Evolutionary conservation across 2,329 filamentous ascomycete genomes (phyloP).

Genomic region (Aspergillus sp.): DNA sequence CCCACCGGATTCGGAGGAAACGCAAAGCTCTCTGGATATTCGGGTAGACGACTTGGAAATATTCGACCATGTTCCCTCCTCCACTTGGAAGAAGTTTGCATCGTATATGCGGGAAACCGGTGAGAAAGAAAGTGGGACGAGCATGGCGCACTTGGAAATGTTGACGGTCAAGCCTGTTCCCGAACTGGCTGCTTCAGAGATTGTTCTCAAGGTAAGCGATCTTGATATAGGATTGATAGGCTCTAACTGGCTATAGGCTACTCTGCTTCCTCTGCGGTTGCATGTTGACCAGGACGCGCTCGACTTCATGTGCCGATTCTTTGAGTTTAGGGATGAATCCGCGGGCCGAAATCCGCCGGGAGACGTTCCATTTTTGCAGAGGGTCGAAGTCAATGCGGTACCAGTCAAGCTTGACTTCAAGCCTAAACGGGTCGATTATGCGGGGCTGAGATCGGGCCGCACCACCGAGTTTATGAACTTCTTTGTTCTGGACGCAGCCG

Average conservation of each 20-base stretch:
- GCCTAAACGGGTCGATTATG: constrained; percentile 95
- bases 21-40: constrained; percentile 77
- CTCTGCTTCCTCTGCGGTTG: constrained; percentile 71
- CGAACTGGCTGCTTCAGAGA: constrained; percentile 76
- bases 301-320: constrained; percentile 94
- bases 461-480: constrained; percentile 99
- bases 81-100: constrained; percentile 96
- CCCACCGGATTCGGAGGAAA: constrained; percentile 66
- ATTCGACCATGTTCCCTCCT: constrained; percentile 87
- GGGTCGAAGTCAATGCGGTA: constrained; percentile 76
- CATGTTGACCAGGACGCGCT: constrained; percentile 97
- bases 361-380: constrained; percentile 78
- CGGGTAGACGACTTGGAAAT: constrained; percentile 76
- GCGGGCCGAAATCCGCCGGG: constrained; percentile 47
- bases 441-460: constrained; percentile 78
- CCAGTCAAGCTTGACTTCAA: constrained; percentile 91
- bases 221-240: neutral
- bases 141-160: constrained; percentile 84
- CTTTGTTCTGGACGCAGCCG: constrained; percentile 77
- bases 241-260: constrained; percentile 40
- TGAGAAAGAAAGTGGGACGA: constrained; percentile 74
- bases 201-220: constrained; percentile 60
- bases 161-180: constrained; percentile 79
- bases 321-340: constrained; percentile 85
- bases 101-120: constrained; percentile 84